Evolutionary conservation across 2,329 filamentous ascomycete genomes (phyloP), one percentile per base, ranked within the genome.

Genomic region (Neofusicoccum parvum): DNA sequence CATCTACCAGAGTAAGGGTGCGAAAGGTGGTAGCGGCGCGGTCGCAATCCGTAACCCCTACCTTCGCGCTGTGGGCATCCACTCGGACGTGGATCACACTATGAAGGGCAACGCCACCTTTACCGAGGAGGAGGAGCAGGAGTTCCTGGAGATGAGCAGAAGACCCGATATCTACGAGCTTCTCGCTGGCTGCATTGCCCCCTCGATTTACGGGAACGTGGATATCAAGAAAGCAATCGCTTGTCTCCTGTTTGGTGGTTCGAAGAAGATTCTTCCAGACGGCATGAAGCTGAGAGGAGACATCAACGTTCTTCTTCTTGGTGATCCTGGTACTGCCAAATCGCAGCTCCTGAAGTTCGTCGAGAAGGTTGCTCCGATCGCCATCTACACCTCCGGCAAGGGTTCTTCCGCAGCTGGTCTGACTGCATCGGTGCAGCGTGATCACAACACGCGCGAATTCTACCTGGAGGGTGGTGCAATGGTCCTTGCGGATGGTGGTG

Each of bases 201-300:
- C 95, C 0, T 97, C 95, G 0, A 99, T 99, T 73, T 99, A 97
- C 75, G 95, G 95, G 60, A 99, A 97, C 75, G 80, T 86, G 45
- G 92, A 98, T 75, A 99, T 99, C 78, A 99, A 99, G 76, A 99
- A 98, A 78, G 90, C 95, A 3, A 98, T 99, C 72, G 87, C 96
- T 1, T 99, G 95, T 80, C 83, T 99, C 5, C 83, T 99, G 1
- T 88, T 98, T 76, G 95, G 95, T 66, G 95, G 95, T 14, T 96
- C 93, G 36, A 99, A 99, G 80, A 99, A 99, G 80, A 96, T 99
- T 43, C 82, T 99, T 0, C 95, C 95, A 0, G 95, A 99, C 72
- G 95, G 95, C 41, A 99, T 99, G 94, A 96, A 92, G 75, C 86
- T 99, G 9, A 89, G 95, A 86, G 95, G 95, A 72, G 95, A 99